These are phyloP conservation scores for Backusella psychrophila DNA, from an alignment of 192 early-diverging fungal species.

Conservation along the genomic window DNA sequence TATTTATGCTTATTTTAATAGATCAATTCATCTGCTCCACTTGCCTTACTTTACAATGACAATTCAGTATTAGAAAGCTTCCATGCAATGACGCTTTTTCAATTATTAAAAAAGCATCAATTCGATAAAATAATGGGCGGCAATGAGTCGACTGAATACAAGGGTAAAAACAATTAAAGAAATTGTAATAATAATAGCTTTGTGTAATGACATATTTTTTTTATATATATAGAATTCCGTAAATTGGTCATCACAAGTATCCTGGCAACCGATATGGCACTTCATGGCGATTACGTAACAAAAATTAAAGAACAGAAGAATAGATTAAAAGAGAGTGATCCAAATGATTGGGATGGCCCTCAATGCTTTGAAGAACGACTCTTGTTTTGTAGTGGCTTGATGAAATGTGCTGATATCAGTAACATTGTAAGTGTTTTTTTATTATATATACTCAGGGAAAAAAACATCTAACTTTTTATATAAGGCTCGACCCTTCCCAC, in stretches of 20 bases:
- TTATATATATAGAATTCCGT: constrained; percentile 57
- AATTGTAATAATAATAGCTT: not conserved
- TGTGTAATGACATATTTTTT: not conserved
- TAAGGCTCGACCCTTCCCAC: constrained; percentile 65
- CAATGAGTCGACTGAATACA: constrained; percentile 12
- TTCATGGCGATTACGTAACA: constrained; percentile 76
- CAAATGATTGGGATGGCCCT: constrained; percentile 30
- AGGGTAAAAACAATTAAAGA: constrained; percentile 19
- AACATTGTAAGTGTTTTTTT: constrained; percentile 54
- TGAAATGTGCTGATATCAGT: constrained; percentile 83
- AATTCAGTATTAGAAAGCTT: constrained; percentile 94
- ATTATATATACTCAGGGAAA: not conserved
- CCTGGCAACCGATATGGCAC: constrained; percentile 79
- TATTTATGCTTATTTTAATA: constrained; percentile 5
- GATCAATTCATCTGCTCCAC: constrained; percentile 72
- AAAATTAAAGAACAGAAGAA: constrained; percentile 66
- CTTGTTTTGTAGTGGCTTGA: constrained; percentile 66
- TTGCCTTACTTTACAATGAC: constrained; percentile 93
- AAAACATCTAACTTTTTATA: not conserved
- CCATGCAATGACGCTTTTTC: constrained; percentile 78
- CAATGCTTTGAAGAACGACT: constrained; percentile 56
- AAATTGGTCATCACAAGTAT: constrained; percentile 73
- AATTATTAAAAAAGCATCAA: constrained; percentile 58
- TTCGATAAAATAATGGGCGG: constrained; percentile 40
- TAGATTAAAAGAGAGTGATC: constrained; percentile 41